Conservation (phyloP, 2,329 filamentous ascomycete species). For the Trichothecium roseum region DNA sequence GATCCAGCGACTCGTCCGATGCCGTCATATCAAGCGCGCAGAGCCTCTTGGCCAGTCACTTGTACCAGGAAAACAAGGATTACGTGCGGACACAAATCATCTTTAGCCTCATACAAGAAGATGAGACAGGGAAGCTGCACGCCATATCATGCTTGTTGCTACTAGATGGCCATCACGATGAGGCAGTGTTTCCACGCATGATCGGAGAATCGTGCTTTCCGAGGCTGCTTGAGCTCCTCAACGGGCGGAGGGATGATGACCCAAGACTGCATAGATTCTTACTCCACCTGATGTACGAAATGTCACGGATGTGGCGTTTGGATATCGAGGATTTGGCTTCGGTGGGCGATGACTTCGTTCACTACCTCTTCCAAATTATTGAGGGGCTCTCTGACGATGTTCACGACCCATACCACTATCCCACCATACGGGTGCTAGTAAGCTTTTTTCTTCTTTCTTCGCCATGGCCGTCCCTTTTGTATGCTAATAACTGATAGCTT, state of each 20-base stretch:
- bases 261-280: conserved; percentile 67
- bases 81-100: conserved; percentile 92
- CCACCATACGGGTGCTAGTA: conserved; percentile 85
- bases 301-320: conserved; percentile 83
- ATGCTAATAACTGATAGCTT: conserved; percentile 43
- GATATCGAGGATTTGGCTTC: conserved; percentile 65
- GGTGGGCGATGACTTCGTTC: conserved; percentile 72
- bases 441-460: conserved; percentile 22
- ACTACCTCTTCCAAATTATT: conserved; percentile 76
- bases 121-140: conserved; percentile 70
- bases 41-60: conserved; percentile 61
- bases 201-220: conserved; percentile 76
- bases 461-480: neutral
- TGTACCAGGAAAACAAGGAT: conserved; percentile 66
- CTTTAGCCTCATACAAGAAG: conserved; percentile 83
- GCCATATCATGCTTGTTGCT: conserved; percentile 76
- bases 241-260: conserved; percentile 53
- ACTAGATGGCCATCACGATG: conserved; percentile 72
- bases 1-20: conserved; percentile 63
- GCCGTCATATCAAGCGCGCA: conserved; percentile 72
- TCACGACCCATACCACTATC: conserved; percentile 91
- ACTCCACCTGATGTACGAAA: conserved; percentile 88
- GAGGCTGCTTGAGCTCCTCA: conserved; percentile 72
- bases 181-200: conserved; percentile 77
- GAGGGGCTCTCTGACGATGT: conserved; percentile 80